Evolutionary conservation across 768 basidiomycete genomes (phyloP), one percentile per base, ranked within the genome.

Genomic region (Austroboletus eburneus): DNA sequence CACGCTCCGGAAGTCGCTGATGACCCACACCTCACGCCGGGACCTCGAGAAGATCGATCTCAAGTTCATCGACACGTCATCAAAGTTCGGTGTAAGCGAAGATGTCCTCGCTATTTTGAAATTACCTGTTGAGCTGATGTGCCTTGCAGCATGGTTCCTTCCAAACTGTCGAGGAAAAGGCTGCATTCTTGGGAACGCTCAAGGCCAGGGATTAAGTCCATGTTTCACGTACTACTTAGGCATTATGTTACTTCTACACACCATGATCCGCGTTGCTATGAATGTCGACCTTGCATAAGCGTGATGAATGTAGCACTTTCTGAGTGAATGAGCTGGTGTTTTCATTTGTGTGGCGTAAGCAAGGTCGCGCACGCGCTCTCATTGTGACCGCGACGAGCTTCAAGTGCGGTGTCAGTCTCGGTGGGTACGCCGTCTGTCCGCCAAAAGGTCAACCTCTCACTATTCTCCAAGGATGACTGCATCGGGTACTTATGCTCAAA

Each of bases 1-100:
- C 66, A 97, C 94, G 51, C 83, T 99, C 69, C 89, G 96, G 67
- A 96, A 98, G 68, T 91, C 92, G 20, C 82, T 98, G 67, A 90
- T 93, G 87, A 84, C 89, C 46, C 94, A 94, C 78, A 95, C 95
- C 35, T 89, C 87, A 53, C 88, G 93, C 65, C 81, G 85, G 72
- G 91, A 97, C 71, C 81, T 98, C 66, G 96, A 99, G 81, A 94
- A 98, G 77, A 88, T 96, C 52, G 80, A 86, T 51, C 87, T 96
- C 80, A 97, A 95, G 74, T 97, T 94, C 77, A 95, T 98, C 80
- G 93, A 95, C 66, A 97, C 95, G 27, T 90, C 92, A 35, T 94
- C 91, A 71, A 96, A 96, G 73, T 93, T 92, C 72, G 92, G 94
- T 59, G 88, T 90, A 81, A 57, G 85, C 78, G 16, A 23, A 14